phyloP scores from a whole-genome alignment of 2,329 filamentous ascomycete species.

The Gyromitra esculenta region DNA sequence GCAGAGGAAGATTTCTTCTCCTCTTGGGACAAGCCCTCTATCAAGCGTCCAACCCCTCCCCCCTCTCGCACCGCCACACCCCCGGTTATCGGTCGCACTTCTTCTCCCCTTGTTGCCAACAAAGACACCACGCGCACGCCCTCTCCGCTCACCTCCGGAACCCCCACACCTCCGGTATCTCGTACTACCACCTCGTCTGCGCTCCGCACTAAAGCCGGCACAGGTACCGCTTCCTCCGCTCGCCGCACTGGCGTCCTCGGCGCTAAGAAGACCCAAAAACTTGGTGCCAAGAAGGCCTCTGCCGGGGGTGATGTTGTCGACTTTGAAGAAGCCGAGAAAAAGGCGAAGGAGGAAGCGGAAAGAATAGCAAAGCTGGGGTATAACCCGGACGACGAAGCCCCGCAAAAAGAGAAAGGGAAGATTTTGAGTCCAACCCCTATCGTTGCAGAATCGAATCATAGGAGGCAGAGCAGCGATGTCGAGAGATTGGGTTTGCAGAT shows the following conservation, averaged over 20 bases:
- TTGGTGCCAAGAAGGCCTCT: conserved; percentile 91
- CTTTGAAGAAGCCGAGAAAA: conserved; percentile 96
- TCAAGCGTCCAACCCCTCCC: conserved; percentile 95
- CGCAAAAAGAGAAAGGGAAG: conserved; percentile 63
- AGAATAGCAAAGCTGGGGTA: conserved; percentile 95
- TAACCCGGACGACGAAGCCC: conserved; percentile 84
- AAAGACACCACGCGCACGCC: conserved; percentile 79
- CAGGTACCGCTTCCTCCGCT: conserved; percentile 69
- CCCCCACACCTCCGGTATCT: conserved; percentile 74
- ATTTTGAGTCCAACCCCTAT: conserved; percentile 59
- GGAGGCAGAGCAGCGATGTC: conserved; percentile 76
- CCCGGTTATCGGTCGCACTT: conserved; percentile 78
- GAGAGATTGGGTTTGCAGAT: conserved; percentile 92
- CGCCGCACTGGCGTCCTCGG: conserved; percentile 88
- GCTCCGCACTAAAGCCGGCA: conserved; percentile 73
- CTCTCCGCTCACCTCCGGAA: conserved; percentile 77
- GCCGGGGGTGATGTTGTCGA: conserved; percentile 70
- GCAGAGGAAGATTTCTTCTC: conserved; percentile 97
- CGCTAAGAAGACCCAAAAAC: conserved; percentile 81
- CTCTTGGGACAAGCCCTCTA: conserved; percentile 96
- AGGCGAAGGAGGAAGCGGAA: conserved; percentile 96
- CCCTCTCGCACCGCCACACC: conserved; percentile 89
- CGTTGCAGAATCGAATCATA: conserved; percentile 64
- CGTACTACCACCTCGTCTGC: conserved; percentile 80
- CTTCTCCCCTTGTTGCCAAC: conserved; percentile 83